Base-by-base conservation (phyloP, 2,329 filamentous ascomycete genomes). In the Colletotrichum agaves region DNA sequence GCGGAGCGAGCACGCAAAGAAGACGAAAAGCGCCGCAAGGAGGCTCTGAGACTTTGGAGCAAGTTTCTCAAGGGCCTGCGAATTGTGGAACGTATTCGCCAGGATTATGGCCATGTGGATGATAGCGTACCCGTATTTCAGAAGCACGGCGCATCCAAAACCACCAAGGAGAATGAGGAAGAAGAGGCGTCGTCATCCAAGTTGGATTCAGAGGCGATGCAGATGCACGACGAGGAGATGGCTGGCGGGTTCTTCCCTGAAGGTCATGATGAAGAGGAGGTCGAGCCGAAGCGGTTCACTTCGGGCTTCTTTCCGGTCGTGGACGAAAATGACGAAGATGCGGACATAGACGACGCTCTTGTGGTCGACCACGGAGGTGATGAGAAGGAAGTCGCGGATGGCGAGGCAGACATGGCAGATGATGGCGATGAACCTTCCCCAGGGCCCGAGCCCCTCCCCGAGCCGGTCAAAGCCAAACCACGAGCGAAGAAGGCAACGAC, bases 41-140 rank as follows among this genome's bases (percentile, higher is more conserved):
- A 87, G 12, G 90, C 92, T 1, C 76, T 98, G 50, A 87, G 86
- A 1, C 87, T 89, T 71, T 99, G 96, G 96, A 88, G 92, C 64
- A 97, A 92, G 78, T 93, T 98, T 72, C 79, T 97, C 13, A 92
- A 94, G 84, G 94, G 94, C 0, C 76, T 98, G 79, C 86, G 93
- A 3, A 96, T 98, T 64, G 85, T 93, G 19, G 87, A 96, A 76
- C 86, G 93, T 55, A 90, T 97, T 44, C 85, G 85, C 44, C 85
- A 89, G 61, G 92, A 97, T 69, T 97, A 97, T 76, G 92, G 91
- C 1, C 85, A 89, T 41, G 81, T 87, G 4, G 81, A 83, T 47
- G 84, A 85, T 10, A 79, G 79, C 27, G 79, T 83, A 3, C 85
- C 88, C 15, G 83, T 87, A 1, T 82, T 88, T 69, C 86, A 87